These are phyloP conservation scores for Ceratonia siliqua DNA, from an alignment of 306 rosid species.

Conservation along the genomic window DNA sequence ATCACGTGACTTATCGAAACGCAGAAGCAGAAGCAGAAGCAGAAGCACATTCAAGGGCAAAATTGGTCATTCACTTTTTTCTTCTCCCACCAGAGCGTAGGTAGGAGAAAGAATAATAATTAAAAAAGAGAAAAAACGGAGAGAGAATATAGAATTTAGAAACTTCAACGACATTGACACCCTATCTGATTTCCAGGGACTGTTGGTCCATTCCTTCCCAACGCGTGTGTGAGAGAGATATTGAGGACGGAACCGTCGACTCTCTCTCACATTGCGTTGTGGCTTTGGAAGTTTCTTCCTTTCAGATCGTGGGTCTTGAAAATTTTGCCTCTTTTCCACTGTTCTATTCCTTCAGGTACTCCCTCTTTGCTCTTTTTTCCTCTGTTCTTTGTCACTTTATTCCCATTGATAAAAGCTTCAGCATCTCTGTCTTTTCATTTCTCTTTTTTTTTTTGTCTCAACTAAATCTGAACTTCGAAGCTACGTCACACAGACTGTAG, in stretches of 20 bases:
- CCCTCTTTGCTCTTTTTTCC: not conserved
- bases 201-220: conserved; percentile 35
- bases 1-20: conserved; percentile 27
- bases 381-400: conserved; percentile 6
- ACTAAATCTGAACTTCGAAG: conserved; percentile 32
- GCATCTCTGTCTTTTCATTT: conserved; percentile 21
- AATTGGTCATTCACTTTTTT: not conserved
- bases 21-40: not conserved
- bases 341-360: conserved; percentile 44
- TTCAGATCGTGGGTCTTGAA: conserved; percentile 47
- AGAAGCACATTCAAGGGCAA: not conserved
- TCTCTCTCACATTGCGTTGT: conserved; percentile 10
- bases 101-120: not conserved
- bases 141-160: not conserved
- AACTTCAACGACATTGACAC: conserved; percentile 46
- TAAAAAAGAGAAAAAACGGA: not conserved
- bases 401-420: conserved; percentile 32
- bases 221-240: conserved; percentile 31
- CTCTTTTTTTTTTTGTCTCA: not conserved
- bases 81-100: not conserved
- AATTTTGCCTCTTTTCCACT: conserved; percentile 38
- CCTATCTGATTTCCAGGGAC: conserved; percentile 41
- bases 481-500: conserved; percentile 21
- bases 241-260: conserved; percentile 16
- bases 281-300: not conserved